These are phyloP conservation scores for Arabidopsis arenosa DNA, from an alignment of 345 rosid species.

Conservation along the genomic window DNA sequence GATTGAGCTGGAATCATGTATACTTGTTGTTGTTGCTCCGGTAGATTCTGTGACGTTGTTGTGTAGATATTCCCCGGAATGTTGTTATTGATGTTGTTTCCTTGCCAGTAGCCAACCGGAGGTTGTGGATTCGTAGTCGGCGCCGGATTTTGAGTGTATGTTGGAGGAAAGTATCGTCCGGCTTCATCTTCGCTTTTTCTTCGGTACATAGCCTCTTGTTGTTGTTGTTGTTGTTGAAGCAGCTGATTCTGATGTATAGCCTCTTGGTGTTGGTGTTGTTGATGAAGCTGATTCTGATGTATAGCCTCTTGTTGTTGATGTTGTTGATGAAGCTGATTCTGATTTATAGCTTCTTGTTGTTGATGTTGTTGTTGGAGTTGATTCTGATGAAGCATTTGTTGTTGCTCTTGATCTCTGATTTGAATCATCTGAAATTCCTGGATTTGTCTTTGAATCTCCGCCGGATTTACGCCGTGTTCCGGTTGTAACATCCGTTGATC, in stretches of 20 bases:
- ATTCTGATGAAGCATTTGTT: conserved; percentile 31
- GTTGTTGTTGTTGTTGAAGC: conserved; percentile 29
- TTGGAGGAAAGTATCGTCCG: conserved; percentile 54
- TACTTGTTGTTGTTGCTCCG: conserved; percentile 69
- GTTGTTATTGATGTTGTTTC: conserved; percentile 63
- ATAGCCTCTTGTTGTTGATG: conserved; percentile 37
- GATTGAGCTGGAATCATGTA: conserved; percentile 60
- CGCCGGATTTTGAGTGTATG: conserved; percentile 31
- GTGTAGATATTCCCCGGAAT: conserved; percentile 50
- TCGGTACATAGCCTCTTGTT: conserved; percentile 52
- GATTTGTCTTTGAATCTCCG: conserved; percentile 64
- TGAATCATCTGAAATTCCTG: conserved; percentile 86
- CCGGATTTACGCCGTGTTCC: conserved; percentile 51
- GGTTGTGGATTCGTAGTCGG: conserved; percentile 45
- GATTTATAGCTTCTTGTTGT: conserved; percentile 26
- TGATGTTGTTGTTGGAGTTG: conserved; percentile 22
- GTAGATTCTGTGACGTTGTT: conserved; percentile 45
- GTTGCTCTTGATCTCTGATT: conserved; percentile 64
- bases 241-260: neutral
- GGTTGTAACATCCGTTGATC: conserved; percentile 45
- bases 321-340: conserved; percentile 6
- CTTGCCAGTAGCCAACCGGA: conserved; percentile 66
- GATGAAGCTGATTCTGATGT: conserved; percentile 32
- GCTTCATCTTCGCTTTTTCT: conserved; percentile 50
- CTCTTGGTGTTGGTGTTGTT: conserved; percentile 26